Evolutionary conservation across 306 rosid species (phyloP).

Genomic region (Cajanus cajan): DNA sequence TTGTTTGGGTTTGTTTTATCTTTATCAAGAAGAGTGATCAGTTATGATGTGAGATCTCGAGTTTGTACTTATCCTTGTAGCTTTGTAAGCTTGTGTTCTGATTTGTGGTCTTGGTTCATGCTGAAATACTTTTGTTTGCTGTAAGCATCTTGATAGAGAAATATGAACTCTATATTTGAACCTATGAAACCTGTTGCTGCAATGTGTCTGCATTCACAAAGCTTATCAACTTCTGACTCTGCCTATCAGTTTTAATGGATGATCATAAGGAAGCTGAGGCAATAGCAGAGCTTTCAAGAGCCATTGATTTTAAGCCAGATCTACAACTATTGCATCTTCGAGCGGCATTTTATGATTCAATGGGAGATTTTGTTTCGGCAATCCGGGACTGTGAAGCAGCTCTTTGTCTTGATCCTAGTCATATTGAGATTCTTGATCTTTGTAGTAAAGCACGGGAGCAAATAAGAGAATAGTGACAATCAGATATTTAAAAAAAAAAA

Average conservation of each 20-base stretch:
- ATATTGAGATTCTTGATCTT: conserved; percentile 63
- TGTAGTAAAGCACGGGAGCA: conserved; percentile 50
- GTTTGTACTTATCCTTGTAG: background rate
- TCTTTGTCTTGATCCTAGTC: conserved; percentile 76
- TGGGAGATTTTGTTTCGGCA: conserved; percentile 54
- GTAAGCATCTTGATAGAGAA: background rate
- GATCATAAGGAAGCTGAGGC: conserved; percentile 90
- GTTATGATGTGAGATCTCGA: background rate
- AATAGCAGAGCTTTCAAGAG: conserved; percentile 70
- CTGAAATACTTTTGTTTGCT: conserved; percentile 8
- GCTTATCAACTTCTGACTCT: conserved; percentile 41
- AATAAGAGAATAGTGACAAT: conserved; percentile 47
- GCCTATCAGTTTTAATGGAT: conserved; percentile 79
- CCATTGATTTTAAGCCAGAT: conserved; percentile 76
- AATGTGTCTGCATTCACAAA: background rate
- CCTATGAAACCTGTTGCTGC: background rate
- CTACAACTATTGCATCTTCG: conserved; percentile 82
- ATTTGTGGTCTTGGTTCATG: background rate
- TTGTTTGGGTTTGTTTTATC: conserved; percentile 18
- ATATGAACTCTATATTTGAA: conserved; percentile 10
- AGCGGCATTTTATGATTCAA: conserved; percentile 84
- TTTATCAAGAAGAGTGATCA: background rate
- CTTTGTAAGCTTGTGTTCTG: conserved; percentile 2
- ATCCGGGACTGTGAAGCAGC: conserved; percentile 83
- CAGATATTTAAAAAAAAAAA: background rate